phyloP scores from a whole-genome alignment of 805 yeast species.

The Candida dajiaensis region DNA sequence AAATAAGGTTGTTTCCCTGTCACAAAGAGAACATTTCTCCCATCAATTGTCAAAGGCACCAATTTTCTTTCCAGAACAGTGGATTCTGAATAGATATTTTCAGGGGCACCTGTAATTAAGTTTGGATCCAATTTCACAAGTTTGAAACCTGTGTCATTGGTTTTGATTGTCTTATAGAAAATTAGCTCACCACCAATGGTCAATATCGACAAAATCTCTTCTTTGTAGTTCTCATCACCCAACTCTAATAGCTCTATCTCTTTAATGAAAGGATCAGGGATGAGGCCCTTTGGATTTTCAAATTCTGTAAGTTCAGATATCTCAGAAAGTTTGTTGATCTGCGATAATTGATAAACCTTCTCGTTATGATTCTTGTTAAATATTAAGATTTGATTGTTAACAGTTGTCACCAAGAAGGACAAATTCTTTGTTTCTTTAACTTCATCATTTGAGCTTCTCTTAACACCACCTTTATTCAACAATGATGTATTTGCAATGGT shows the following conservation, averaged over 20 bases:
- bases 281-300: conserved; percentile 29
- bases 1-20: conserved; percentile 72
- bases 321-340: conserved; percentile 32
- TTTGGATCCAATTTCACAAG: conserved; percentile 35
- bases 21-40: conserved; percentile 55
- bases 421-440: conserved; percentile 25
- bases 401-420: conserved; percentile 63
- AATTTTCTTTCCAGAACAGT: conserved; percentile 62
- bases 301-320: conserved; percentile 32
- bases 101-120: conserved; percentile 72
- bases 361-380: conserved; percentile 48
- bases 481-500: conserved; percentile 49
- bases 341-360: conserved; percentile 31
- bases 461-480: conserved; percentile 31
- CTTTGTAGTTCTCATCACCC: conserved; percentile 51
- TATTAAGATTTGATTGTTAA: conserved; percentile 66
- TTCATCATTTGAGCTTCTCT: conserved; percentile 22
- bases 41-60: conserved; percentile 54
- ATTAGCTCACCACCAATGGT: conserved; percentile 80
- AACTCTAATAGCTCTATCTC: conserved; percentile 57
- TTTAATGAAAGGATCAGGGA: conserved; percentile 71
- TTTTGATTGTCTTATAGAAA: conserved; percentile 54
- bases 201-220: conserved; percentile 62
- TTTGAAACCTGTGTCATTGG: conserved; percentile 35
- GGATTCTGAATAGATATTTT: conserved; percentile 57